Evolutionary conservation across 495 filamentous ascomycete genomes (phyloP).

Genomic region (Parathielavia appendiculata): DNA sequence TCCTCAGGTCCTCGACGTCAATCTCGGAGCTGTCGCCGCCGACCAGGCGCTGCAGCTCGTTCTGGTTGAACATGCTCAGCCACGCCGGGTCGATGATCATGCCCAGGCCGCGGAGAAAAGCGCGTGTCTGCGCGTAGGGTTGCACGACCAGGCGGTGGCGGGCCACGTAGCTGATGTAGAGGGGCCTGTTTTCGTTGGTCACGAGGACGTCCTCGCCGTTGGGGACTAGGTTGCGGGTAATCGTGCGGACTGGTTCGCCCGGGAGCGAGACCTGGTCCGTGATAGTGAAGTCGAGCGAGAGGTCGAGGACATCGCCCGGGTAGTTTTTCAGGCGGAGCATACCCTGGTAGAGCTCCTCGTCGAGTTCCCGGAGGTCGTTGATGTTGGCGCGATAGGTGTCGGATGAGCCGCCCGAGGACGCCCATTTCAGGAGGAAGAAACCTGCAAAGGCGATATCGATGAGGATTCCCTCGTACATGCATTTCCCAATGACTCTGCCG

Average conservation of each 20-base stretch:
- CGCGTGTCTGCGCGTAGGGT: slow-evolving; percentile 69
- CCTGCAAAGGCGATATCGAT: slow-evolving; percentile 90
- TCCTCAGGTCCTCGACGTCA: slow-evolving; percentile 80
- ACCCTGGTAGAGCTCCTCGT: slow-evolving; percentile 90
- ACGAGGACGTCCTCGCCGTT: slow-evolving; percentile 73
- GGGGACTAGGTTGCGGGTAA: slow-evolving; percentile 69
- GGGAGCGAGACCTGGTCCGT: slow-evolving; percentile 65
- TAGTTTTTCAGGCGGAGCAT: slow-evolving; percentile 88
- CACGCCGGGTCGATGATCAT: slow-evolving; percentile 86
- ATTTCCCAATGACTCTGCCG: slow-evolving; percentile 90
- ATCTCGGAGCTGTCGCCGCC: slow-evolving; percentile 81
- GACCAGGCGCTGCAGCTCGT: slow-evolving; percentile 86
- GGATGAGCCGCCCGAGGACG: slow-evolving; percentile 59
- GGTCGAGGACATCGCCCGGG: slow-evolving; percentile 70
- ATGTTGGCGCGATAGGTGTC: slow-evolving; percentile 78
- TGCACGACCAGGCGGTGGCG: slow-evolving; percentile 79
- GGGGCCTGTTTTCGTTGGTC: slow-evolving; percentile 82
- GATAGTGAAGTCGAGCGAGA: slow-evolving; percentile 85
- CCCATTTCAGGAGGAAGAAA: slow-evolving; percentile 96
- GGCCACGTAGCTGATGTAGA: slow-evolving; percentile 92
- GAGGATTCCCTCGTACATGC: slow-evolving; percentile 94
- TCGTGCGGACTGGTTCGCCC: slow-evolving; percentile 44
- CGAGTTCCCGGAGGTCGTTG: slow-evolving; percentile 89
- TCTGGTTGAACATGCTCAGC: slow-evolving; percentile 98
- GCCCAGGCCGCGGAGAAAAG: slow-evolving; percentile 79